Conservation (phyloP, 2,329 filamentous ascomycete genomes). For the Arthroderma sp. region DNA sequence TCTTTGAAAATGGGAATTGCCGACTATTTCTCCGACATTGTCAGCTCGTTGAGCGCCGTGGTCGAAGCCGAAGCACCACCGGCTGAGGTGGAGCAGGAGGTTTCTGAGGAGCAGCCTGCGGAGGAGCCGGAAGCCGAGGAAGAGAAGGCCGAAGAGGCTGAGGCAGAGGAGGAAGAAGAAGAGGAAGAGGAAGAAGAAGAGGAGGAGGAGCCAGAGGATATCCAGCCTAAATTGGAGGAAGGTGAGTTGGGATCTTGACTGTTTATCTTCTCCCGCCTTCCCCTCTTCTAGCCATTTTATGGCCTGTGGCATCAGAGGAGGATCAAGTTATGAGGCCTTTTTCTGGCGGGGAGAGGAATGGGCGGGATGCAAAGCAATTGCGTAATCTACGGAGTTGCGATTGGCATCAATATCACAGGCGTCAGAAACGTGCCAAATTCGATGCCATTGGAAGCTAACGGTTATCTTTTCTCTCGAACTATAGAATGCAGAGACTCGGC, state of each 20-base stretch:
- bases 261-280: too few species aligned
- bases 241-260: constrained; percentile 47
- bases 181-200: constrained; percentile 52
- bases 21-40: constrained; percentile 51
- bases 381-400: too few species aligned
- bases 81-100: constrained; percentile 30
- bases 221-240: constrained; percentile 80
- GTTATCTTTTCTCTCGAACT: too few species aligned
- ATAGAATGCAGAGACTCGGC: constrained; percentile 79
- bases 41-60: constrained; percentile 48
- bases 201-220: constrained; percentile 68
- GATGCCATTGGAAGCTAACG: too few species aligned
- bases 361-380: too few species aligned
- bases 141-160: constrained; percentile 36
- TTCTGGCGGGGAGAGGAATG: too few species aligned
- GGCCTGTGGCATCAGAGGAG: too few species aligned
- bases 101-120: constrained; percentile 16
- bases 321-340: too few species aligned
- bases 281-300: too few species aligned
- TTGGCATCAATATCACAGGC: too few species aligned
- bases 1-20: constrained; percentile 45
- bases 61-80: constrained; percentile 47
- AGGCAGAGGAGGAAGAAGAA: constrained; percentile 37
- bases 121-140: constrained; percentile 32
- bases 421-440: too few species aligned